phyloP scores from a whole-genome alignment of 2,329 filamentous ascomycete genomes.

The Verticillium tricorpus region DNA sequence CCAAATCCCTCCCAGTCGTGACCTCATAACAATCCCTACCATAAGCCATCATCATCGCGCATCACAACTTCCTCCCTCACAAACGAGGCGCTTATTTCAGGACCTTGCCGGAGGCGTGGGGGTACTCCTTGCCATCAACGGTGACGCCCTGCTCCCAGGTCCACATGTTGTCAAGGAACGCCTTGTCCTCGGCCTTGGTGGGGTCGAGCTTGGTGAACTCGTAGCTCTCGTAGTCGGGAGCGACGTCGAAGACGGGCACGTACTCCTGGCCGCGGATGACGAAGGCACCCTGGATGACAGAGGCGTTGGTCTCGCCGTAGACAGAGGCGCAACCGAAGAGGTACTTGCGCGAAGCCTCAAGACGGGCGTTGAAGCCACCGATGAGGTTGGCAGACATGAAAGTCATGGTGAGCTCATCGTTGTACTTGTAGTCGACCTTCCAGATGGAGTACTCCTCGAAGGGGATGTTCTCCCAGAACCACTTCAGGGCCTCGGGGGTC shows the following conservation, averaged over 20 bases:
- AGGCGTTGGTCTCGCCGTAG: conserved; percentile 84
- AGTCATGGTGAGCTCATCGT: conserved; percentile 90
- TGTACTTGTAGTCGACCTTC: conserved; percentile 97
- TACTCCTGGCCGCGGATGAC: conserved; percentile 89
- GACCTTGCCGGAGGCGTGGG: conserved; percentile 90
- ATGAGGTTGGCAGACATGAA: conserved; percentile 99
- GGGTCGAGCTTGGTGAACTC: conserved; percentile 94
- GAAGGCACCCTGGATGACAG: conserved; percentile 88
- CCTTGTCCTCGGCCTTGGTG: conserved; percentile 76
- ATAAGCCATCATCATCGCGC: conserved; percentile 27
- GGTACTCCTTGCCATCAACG: conserved; percentile 82
- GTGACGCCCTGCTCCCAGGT: conserved; percentile 81
- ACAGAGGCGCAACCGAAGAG: conserved; percentile 89
- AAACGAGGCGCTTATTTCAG: conserved; percentile 73
- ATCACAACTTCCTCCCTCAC: conserved; percentile 7
- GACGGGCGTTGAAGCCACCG: conserved; percentile 94
- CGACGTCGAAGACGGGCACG: conserved; percentile 86
- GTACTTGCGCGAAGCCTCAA: conserved; percentile 97
- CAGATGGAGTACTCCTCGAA: conserved; percentile 95
- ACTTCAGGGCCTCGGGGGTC: conserved; percentile 79
- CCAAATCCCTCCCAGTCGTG: conserved; percentile 14
- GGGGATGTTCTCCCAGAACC: conserved; percentile 97
- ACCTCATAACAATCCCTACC: conserved; percentile 22
- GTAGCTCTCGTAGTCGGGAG: conserved; percentile 97
- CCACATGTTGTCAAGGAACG: conserved; percentile 85